Base-by-base conservation (phyloP, 805 yeast species). In the Candida succiphila region DNA sequence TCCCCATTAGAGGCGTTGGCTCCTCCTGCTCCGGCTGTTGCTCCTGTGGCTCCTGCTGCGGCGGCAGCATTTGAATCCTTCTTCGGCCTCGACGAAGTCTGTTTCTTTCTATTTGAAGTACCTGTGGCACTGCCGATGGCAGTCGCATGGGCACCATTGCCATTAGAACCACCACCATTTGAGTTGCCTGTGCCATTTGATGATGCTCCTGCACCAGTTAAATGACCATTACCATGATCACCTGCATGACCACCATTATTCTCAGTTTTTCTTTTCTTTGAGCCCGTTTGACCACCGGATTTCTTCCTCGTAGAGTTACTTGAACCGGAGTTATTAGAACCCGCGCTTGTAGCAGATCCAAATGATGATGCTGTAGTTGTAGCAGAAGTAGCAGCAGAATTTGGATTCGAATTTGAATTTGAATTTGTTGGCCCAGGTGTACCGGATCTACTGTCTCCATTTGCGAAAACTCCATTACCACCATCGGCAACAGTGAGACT, bases 371-470 rank as follows among this genome's bases (percentile, higher is more conserved):
- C n/a, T n/a, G n/a, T n/a, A n/a, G n/a, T n/a, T n/a, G n/a, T n/a
- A n/a, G n/a, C n/a, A n/a, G n/a, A n/a, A 7, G 13, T 17, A 27
- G 16, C 14, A 18, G 18, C 19, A 10, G 22, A 7, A 25, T 18
- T 18, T 7, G 14, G 14, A 14, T n/a, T 25, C 14, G 15, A 9
- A 14, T 25, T 25, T 7, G 17, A 9, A 25, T 25, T 25, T 15
- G 6, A 4, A 17, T 21, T 25, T 15, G 4, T 17, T 7, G 31
- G 25, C 8, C 15, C 41, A 9, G 44, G 42, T 3, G 44, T 40
- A 25, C 45, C 50, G 10, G 19, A 7, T 20, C 31, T 29, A 29
- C 25, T 20, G 21, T 29, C 31, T 10, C 3, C 25, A 14, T 48
- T 53, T 28, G 41, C 43, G 9, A 8, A 21, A 21, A 8, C 23